Evolutionary conservation across 176 grass and related monocot species (phyloP).

Genomic region (Phoenix roebelenii): DNA sequence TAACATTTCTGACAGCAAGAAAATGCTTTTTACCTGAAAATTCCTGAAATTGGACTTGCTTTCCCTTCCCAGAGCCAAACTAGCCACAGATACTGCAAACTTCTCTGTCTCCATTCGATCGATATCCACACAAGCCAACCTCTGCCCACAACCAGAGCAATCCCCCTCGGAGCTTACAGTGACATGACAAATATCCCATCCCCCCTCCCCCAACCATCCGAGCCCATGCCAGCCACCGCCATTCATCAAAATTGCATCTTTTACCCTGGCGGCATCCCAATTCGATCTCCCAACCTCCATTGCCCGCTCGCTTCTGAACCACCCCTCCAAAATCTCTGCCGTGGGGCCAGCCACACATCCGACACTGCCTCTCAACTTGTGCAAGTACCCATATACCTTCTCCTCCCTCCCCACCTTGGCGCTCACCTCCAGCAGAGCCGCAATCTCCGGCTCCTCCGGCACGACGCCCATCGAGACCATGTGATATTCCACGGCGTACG

Average conservation of each 20-base stretch:
- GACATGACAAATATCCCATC: constrained; percentile 44
- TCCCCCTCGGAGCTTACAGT: constrained; percentile 21
- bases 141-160: constrained; percentile 32
- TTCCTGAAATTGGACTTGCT: constrained; percentile 63
- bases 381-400: constrained; percentile 79
- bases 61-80: constrained; percentile 71
- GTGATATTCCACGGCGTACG: constrained; percentile 50
- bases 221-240: constrained; percentile 62
- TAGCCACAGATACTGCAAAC: constrained; percentile 67
- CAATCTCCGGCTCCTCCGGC: constrained; percentile 60
- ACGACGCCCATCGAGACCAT: constrained; percentile 42
- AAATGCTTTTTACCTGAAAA: constrained; percentile 45
- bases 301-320: constrained; percentile 43
- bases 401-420: constrained; percentile 22
- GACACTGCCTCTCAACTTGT: constrained; percentile 42
- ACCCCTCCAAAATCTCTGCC: constrained; percentile 26
- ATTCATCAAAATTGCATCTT: constrained; percentile 40
- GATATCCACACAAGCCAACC: constrained; percentile 53
- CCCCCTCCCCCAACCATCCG: constrained; percentile 48
- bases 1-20: background rate
- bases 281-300: background rate
- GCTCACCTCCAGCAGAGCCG: constrained; percentile 48
- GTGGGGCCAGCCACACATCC: constrained; percentile 28
- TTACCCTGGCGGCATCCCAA: constrained; percentile 28
- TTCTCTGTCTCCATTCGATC: constrained; percentile 28